Evolutionary conservation across 495 filamentous ascomycete species (phyloP), one percentile per base, ranked within the genome.

Genomic region (Rusavskia elegans): DNA sequence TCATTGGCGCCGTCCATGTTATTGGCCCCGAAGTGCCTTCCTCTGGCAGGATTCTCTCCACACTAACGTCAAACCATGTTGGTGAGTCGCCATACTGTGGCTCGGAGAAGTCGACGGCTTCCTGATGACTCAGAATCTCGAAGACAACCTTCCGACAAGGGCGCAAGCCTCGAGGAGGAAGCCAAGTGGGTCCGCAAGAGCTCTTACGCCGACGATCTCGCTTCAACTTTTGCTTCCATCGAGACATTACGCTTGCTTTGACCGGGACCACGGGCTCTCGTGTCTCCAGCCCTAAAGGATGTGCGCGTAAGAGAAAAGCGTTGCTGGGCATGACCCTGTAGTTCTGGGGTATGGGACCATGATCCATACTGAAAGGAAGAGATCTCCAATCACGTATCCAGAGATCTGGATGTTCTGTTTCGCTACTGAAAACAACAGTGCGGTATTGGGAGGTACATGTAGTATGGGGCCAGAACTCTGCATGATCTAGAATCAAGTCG

Each of bases 61-160:
- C 55, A 30, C 80, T 80, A 3, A 68, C 73, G 40, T 84, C 81
- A 56, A 86, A 85, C 82, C 82, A 87, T 1, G 81, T 85, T 59
- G 64, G 82, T 1, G 81, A 82, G 10, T 59, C 63, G 8, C 65
- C 53, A 57, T 78, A 85, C 8, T 1, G 40, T 14, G 39, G 25
- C 29, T 52, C 39, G 27, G 39, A 16, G 29, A 17, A 45, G n/a
- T 52, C 50, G 16, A 46, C 23, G 5, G 39, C 23, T 35, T 52
- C 50, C 17, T 52, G 39, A 13, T 45, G 50, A 36, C 50, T 52
- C 13, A 52, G 50, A 40, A 52, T 52, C 13, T 52, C 50, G 40
- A 52, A 52, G 3, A 52, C 27, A 32, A 52, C 35, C 36, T 72
- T 72, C 6, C 71, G 67, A 35, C 69, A 72, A 21, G 70, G 70